Evolutionary conservation across 495 filamentous ascomycete genomes (phyloP), one percentile per base, ranked within the genome.

Genomic region (Chaetomium tenue): DNA sequence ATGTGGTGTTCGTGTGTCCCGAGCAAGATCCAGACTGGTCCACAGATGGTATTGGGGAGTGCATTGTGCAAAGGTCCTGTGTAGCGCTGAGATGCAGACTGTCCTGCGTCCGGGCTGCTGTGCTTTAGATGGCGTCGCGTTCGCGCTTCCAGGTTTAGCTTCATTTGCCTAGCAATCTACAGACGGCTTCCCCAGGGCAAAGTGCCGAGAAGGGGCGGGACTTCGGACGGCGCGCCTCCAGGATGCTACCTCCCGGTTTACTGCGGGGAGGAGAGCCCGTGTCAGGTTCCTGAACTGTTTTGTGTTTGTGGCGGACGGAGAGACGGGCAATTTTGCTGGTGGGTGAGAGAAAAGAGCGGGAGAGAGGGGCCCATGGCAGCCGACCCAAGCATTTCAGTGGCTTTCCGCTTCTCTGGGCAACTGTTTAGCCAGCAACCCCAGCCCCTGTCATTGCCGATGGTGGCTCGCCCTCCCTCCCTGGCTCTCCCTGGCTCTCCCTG

Each of bases 361-460:
- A 59, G 37, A 50, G 40, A 18, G 25, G 37, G 54, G 55, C 3
- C 37, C 18, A 42, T 11, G 16, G 22, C 46, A 23, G 8, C 8
- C 15, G 44, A 16, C 22, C 51, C 50, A 47, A 52, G 16, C 44
- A 28, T 30, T 64, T 51, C 20, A 15, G 62, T 59, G 44, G 62
- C 11, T 25, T 60, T 12, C 20, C 46, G 23, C 13, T 54, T 54
- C 26, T 22, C 18, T 18, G 37, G 47, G 56, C 48, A 40, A 6
- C 25, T 40, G 44, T 63, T 63, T 66, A 63, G 64, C 64, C 58
- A 66, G 52, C 58, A 57, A 11, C 47, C 26, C 28, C n/a, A 33
- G 51, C 52, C 58, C 58, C 58, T 56, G 64, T 57, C 48, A 4
- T 54, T 30, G 28, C 28, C 28, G 28, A 30, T 30, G 28, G 28